Conservation (phyloP, 371 early-diverging fungal genomes). For the Gilbertella persicaria region DNA sequence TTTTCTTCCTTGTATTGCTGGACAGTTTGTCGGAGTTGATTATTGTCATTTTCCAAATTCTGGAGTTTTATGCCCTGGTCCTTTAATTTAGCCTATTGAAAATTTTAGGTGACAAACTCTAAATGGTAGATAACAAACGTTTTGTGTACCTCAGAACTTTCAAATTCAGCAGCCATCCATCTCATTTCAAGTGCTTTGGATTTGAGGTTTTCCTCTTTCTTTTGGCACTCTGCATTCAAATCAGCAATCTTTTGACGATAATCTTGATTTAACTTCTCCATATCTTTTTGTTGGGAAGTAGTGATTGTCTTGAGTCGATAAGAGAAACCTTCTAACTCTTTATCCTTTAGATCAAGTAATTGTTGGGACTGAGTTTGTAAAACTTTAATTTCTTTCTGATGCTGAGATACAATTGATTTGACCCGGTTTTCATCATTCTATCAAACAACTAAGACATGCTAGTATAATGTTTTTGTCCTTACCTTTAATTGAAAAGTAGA, state of each 20-base stretch:
- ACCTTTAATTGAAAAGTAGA: not conserved
- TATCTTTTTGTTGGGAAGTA: slow-evolving; percentile 40
- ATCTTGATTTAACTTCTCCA: slow-evolving; percentile 41
- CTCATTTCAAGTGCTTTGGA: slow-evolving; percentile 41
- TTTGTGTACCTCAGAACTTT: slow-evolving; percentile 52
- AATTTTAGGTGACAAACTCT: not conserved
- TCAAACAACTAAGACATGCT: not conserved
- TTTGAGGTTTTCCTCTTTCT: slow-evolving; percentile 37
- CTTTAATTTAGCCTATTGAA: slow-evolving; percentile 36
- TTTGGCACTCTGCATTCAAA: slow-evolving; percentile 31
- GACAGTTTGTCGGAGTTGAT: slow-evolving; percentile 25
- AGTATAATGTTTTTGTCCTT: slow-evolving; percentile 4
- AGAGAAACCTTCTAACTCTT: slow-evolving; percentile 44
- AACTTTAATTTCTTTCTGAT: slow-evolving; percentile 46
- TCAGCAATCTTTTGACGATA: slow-evolving; percentile 34
- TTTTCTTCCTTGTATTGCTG: slow-evolving; percentile 44
- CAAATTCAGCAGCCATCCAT: slow-evolving; percentile 44
- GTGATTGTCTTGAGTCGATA: slow-evolving; percentile 43
- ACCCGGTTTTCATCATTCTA: slow-evolving; percentile 25
- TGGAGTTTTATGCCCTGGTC: slow-evolving; percentile 32
- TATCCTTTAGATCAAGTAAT: slow-evolving; percentile 48
- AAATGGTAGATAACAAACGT: not conserved
- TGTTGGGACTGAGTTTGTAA: slow-evolving; percentile 47
- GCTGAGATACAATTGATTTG: slow-evolving; percentile 39
- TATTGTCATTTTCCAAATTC: slow-evolving; percentile 34